Percentiles rank a stretch among this genome's conserved stretches.
Conservation (phyloP, 2,329 filamentous ascomycete genomes). For the Septoria petroselini region DNA sequence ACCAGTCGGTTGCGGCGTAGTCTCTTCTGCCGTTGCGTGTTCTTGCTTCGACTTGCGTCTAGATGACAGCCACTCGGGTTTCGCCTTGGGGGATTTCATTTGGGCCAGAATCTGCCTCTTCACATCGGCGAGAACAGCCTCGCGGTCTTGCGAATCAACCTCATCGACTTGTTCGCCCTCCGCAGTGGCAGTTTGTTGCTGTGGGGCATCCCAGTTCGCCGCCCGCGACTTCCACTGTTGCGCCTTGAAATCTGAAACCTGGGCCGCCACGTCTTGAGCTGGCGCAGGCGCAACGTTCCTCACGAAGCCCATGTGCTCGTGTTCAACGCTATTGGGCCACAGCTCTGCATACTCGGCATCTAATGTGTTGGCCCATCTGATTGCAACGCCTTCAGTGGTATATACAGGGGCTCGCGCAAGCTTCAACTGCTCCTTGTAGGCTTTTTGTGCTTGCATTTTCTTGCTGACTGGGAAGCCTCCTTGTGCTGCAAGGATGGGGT, state of each 20-base stretch:
- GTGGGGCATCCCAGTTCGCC: background rate
- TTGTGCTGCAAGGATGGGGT: slow-evolving; percentile 9
- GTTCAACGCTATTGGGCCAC: slow-evolving; percentile 37
- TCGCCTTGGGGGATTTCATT: background rate
- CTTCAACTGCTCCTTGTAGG: slow-evolving; percentile 1
- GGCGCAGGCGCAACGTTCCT: slow-evolving; percentile 25
- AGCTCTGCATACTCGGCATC: slow-evolving; percentile 39
- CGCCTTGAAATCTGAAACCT: slow-evolving; percentile 8
- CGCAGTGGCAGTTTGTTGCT: background rate
- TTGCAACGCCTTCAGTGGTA: slow-evolving; percentile 31
- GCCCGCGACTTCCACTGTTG: background rate
- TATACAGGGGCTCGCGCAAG: slow-evolving; percentile 24
- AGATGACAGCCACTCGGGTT: background rate
- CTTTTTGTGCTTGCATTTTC: background rate
- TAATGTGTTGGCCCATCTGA: slow-evolving; percentile 40
- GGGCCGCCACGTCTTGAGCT: slow-evolving; percentile 1
- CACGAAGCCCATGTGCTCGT: slow-evolving; percentile 33
- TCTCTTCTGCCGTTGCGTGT: background rate
- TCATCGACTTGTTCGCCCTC: slow-evolving; percentile 2
- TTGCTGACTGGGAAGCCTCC: slow-evolving; percentile 19
- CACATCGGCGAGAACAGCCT: background rate
- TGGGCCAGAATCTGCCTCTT: slow-evolving; percentile 3
- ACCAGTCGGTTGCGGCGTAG: background rate
- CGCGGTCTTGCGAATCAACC: background rate
- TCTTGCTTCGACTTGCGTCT: too few species aligned